Conservation (phyloP, 2,329 filamentous ascomycete species). For the Fusarium buxicola region DNA sequence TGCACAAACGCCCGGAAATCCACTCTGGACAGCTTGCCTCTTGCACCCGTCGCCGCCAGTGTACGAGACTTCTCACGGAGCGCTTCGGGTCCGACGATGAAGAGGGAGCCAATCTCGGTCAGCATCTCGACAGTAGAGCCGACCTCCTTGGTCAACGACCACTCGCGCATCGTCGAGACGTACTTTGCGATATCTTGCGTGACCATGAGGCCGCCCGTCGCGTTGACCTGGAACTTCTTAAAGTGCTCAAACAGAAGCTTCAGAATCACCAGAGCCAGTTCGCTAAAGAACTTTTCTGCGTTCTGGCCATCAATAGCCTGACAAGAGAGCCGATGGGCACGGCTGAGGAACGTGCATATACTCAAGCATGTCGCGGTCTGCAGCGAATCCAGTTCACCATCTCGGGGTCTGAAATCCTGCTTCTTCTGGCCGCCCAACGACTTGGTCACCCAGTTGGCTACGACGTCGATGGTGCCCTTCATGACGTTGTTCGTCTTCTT, state of each 20-base stretch:
- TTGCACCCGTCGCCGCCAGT: conserved; percentile 58
- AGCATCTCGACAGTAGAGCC: conserved; percentile 82
- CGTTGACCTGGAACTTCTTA: conserved; percentile 92
- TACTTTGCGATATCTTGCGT: conserved; percentile 97
- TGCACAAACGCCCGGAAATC: conserved; percentile 88
- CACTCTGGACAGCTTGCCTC: conserved; percentile 70
- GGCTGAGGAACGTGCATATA: conserved; percentile 83
- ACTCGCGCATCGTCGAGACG: conserved; percentile 84
- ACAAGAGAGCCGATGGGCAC: conserved; percentile 70
- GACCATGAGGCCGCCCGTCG: conserved; percentile 93
- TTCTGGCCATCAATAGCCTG: conserved; percentile 86
- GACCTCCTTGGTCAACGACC: conserved; percentile 78
- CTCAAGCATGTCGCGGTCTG: conserved; percentile 87
- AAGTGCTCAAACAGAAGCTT: conserved; percentile 89
- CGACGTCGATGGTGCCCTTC: conserved; percentile 71
- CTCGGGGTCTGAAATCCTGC: conserved; percentile 88
- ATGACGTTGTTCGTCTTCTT: conserved; percentile 78
- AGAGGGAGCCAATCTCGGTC: conserved; percentile 93
- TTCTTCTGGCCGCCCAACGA: conserved; percentile 84
- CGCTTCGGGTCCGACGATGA: conserved; percentile 89
- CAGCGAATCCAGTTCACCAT: conserved; percentile 81
- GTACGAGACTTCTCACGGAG: conserved; percentile 76
- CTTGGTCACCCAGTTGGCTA: conserved; percentile 79
- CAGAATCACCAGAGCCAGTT: conserved; percentile 84
- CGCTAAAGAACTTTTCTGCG: conserved; percentile 82